A percentile compares a stretch with the other conserved stretches of the same genome.
These are phyloP conservation scores for Naganishia vaughanmartiniae DNA, from an alignment of 768 basidiomycete species.

Conservation along the genomic window DNA sequence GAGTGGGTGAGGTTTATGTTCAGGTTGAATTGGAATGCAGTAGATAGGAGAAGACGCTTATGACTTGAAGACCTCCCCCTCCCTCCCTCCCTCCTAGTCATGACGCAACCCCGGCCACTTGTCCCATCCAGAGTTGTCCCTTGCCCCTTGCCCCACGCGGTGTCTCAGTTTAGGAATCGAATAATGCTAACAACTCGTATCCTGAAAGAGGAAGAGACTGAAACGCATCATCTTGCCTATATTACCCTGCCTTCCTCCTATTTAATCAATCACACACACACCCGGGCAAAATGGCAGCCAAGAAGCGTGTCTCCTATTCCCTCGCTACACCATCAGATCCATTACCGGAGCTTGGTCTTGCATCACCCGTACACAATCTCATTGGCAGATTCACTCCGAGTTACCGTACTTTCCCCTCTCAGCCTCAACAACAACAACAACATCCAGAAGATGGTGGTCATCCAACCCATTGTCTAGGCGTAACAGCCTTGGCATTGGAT, in stretches of 20 bases:
- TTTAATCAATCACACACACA: no score
- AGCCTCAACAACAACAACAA: not conserved
- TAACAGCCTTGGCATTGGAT: slow-evolving; percentile 83
- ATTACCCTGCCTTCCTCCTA: no score
- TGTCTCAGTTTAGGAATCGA: no score
- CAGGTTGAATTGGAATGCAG: no score
- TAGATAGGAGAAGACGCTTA: not conserved
- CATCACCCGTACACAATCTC: not conserved
- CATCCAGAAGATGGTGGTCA: slow-evolving; percentile 48
- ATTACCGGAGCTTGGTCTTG: not conserved
- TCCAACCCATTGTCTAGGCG: slow-evolving; percentile 81
- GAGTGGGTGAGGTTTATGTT: no score
- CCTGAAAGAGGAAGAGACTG: no score
- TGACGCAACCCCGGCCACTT: not conserved
- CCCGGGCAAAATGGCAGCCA: not conserved
- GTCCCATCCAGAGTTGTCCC: no score
- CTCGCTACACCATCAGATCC: not conserved
- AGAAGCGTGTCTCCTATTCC: slow-evolving; percentile 9
- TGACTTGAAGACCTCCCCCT: no score
- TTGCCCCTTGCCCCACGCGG: no score
- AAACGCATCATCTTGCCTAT: no score
- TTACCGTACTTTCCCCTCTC: not conserved
- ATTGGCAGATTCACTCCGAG: not conserved
- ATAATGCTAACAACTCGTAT: no score
- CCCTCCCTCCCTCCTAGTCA: no score